Evolutionary conservation across 176 grass and related monocot genomes (phyloP).

Genomic region (Zea luxurians): DNA sequence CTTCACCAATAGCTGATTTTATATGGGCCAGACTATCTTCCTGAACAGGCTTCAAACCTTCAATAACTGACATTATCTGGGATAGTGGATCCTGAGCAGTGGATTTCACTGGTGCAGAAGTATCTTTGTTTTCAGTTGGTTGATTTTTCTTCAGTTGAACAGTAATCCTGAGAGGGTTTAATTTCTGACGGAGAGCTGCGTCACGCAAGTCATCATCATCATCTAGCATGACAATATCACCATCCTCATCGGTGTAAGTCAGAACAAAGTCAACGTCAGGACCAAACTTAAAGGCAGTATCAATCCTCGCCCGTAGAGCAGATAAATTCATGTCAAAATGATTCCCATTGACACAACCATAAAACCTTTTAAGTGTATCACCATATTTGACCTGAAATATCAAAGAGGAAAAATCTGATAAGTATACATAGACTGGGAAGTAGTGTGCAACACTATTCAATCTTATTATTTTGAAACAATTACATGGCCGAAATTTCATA

Average conservation of each 20-base stretch:
- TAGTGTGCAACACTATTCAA: background rate
- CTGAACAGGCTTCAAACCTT: conserved; percentile 53
- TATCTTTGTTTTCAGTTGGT: conserved; percentile 18
- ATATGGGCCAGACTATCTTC: conserved; percentile 40
- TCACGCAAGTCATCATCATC: conserved; percentile 80
- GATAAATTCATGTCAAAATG: conserved; percentile 49
- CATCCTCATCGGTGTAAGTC: conserved; percentile 82
- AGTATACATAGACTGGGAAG: background rate
- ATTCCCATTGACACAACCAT: conserved; percentile 41
- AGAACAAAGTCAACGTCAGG: conserved; percentile 60
- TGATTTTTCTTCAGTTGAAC: conserved; percentile 60
- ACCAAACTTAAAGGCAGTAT: conserved; percentile 62
- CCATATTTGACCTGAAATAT: conserved; percentile 83
- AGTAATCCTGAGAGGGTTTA: conserved; percentile 90
- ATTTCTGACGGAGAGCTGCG: conserved; percentile 75
- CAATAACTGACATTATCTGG: conserved; percentile 46
- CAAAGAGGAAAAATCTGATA: background rate
- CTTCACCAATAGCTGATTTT: conserved; percentile 57
- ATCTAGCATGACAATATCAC: conserved; percentile 74
- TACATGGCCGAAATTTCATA: background rate
- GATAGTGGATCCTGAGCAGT: conserved; percentile 32
- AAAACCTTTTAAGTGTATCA: conserved; percentile 71
- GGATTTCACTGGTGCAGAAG: conserved; percentile 14
- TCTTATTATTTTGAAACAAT: background rate
- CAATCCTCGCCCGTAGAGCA: conserved; percentile 63